phyloP scores from a whole-genome alignment of 2,329 filamentous ascomycete species.

The Teratosphaeria nubilosa region DNA sequence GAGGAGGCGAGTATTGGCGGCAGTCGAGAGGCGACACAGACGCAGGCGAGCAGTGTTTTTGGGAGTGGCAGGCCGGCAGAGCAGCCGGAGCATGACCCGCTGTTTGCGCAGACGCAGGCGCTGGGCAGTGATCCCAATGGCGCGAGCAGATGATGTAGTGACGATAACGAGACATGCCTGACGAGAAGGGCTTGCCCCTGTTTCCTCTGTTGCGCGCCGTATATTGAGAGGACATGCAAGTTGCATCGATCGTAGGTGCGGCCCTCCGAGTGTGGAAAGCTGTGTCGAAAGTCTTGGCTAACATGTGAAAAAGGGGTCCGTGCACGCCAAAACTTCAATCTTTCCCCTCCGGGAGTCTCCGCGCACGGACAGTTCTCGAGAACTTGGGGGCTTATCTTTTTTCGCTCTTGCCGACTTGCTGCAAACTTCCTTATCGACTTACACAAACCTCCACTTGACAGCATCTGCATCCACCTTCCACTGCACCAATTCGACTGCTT shows the following conservation, averaged over 20 bases:
- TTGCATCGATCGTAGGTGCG: background rate
- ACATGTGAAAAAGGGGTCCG: background rate
- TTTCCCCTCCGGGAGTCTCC: background rate
- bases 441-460: background rate
- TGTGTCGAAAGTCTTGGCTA: background rate
- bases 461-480: background rate
- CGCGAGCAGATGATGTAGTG: background rate
- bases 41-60: background rate
- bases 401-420: background rate
- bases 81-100: constrained; percentile 5
- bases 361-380: background rate
- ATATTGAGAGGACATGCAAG: background rate
- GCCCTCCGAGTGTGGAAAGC: background rate
- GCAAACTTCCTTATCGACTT: background rate
- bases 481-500: too few species aligned
- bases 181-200: background rate
- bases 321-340: background rate
- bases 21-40: background rate
- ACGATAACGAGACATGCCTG: background rate
- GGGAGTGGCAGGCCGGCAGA: background rate
- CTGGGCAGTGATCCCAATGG: background rate
- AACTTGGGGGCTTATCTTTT: background rate
- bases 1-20: background rate
- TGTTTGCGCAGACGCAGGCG: background rate
- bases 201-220: background rate